A percentile compares a stretch with the other conserved stretches of the same genome.
These are phyloP conservation scores for Penicillium maclennaniae DNA, from an alignment of 495 filamentous ascomycete species.

Conservation along the genomic window DNA sequence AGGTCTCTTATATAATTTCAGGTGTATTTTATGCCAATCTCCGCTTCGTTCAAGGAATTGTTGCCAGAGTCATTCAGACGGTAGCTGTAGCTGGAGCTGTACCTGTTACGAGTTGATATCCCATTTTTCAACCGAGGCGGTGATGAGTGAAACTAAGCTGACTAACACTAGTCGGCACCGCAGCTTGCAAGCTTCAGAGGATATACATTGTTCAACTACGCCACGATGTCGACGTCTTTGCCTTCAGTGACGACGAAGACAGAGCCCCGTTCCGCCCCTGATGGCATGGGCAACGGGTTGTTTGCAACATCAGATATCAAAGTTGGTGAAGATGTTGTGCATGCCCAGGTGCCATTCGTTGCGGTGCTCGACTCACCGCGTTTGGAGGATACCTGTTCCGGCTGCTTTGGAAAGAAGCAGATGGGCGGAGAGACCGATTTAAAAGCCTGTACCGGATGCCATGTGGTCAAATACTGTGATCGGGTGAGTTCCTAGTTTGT, in stretches of 20 bases:
- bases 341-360: constrained; percentile 37
- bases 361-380: constrained; percentile 41
- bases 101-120: neutral
- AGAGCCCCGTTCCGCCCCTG: constrained; percentile 20
- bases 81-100: too few species aligned
- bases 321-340: constrained; percentile 36
- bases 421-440: constrained; percentile 29
- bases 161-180: constrained; percentile 4
- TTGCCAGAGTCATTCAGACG: neutral
- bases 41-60: constrained; percentile 4
- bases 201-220: neutral
- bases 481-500: constrained; percentile 42
- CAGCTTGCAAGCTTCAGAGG: neutral
- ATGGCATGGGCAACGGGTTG: constrained; percentile 40
- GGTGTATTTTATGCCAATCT: constrained; percentile 11
- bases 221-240: constrained; percentile 20
- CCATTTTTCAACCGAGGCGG: neutral
- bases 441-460: constrained; percentile 59
- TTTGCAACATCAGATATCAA: constrained; percentile 36
- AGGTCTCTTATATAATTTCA: neutral
- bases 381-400: constrained; percentile 42
- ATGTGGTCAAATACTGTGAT: constrained; percentile 60
- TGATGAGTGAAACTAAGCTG: constrained; percentile 5
- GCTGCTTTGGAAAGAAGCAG: constrained; percentile 37
- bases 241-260: constrained; percentile 29